Evolutionary conservation across 2,329 filamentous ascomycete genomes (phyloP).

Genomic region (Cercospora beticola): DNA sequence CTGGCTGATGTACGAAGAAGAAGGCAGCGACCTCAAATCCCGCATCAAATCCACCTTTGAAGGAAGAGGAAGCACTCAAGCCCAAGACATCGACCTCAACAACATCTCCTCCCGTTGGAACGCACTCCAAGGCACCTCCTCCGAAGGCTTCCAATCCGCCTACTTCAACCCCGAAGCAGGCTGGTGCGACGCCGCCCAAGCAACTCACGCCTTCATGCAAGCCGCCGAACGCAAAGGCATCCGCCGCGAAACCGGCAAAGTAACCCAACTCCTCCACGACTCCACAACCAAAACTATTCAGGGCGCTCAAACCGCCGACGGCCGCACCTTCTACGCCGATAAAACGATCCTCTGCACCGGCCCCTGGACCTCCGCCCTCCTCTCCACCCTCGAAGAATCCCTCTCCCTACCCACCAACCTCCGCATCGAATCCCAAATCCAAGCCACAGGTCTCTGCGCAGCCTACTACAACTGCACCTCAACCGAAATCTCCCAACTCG

Average conservation of each 20-base stretch:
- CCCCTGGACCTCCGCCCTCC: conserved; percentile 56
- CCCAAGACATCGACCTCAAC: conserved; percentile 47
- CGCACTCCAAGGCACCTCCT: conserved; percentile 42
- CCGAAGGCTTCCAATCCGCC: conserved; percentile 42
- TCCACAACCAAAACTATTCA: conserved; percentile 30
- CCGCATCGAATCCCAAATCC: conserved; percentile 54
- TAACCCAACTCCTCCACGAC: conserved; percentile 45
- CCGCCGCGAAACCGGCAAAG: conserved; percentile 46
- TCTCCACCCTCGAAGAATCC: conserved; percentile 51
- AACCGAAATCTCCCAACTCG: conserved; percentile 51
- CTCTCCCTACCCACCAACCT: conserved; percentile 47
- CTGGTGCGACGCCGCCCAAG: conserved; percentile 54
- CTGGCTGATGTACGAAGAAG: conserved; percentile 56
- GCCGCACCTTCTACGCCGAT: conserved; percentile 51
- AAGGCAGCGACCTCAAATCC: conserved; percentile 37
- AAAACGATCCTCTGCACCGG: conserved; percentile 58
- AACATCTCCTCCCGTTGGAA: conserved; percentile 43
- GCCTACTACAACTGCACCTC: conserved; percentile 57
- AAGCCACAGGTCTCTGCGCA: conserved; percentile 60
- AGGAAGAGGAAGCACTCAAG: conserved; percentile 42
- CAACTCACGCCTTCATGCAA: conserved; percentile 47
- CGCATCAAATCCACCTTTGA: conserved; percentile 56
- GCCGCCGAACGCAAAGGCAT: conserved; percentile 51
- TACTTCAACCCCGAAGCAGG: conserved; percentile 56
- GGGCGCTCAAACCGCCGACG: conserved; percentile 54